These are phyloP conservation scores for Batrachochytrium dendrobatidis DNA, from an alignment of 371 early-diverging fungal species.

Conservation along the genomic window DNA sequence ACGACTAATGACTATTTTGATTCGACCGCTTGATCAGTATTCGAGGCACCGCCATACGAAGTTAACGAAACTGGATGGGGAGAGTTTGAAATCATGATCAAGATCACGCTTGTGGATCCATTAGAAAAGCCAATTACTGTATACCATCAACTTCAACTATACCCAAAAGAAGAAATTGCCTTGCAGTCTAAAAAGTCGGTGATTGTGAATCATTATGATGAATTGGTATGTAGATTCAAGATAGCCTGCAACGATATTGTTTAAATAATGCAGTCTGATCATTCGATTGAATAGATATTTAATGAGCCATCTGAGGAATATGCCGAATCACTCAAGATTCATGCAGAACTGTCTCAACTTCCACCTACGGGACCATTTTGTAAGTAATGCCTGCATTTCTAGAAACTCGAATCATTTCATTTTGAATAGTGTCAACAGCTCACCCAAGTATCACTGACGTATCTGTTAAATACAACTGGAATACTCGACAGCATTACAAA, in stretches of 20 bases:
- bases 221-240: slow-evolving; percentile 48
- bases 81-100: slow-evolving; percentile 94
- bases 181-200: slow-evolving; percentile 22
- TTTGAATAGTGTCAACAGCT: no score
- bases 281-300: slow-evolving; percentile 54
- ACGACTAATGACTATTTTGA: background rate
- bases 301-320: slow-evolving; percentile 83
- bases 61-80: slow-evolving; percentile 96
- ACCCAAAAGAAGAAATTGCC: slow-evolving; percentile 31
- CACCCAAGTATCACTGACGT: no score
- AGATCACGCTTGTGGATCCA: slow-evolving; percentile 73
- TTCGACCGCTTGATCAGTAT: slow-evolving; percentile 30
- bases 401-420: no score
- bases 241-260: background rate
- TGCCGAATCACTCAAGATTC: slow-evolving; percentile 37
- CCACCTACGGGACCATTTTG: no score
- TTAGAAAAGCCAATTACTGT: slow-evolving; percentile 72
- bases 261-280: no score
- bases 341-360: no score
- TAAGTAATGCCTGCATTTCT: no score
- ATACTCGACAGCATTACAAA: slow-evolving; percentile 14
- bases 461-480: no score
- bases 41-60: slow-evolving; percentile 86
- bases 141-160: slow-evolving; percentile 70
- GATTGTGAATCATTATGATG: slow-evolving; percentile 59